Base-by-base conservation (phyloP, 1,139 yeast genomes). In the Suhomyces maxii region DNA sequence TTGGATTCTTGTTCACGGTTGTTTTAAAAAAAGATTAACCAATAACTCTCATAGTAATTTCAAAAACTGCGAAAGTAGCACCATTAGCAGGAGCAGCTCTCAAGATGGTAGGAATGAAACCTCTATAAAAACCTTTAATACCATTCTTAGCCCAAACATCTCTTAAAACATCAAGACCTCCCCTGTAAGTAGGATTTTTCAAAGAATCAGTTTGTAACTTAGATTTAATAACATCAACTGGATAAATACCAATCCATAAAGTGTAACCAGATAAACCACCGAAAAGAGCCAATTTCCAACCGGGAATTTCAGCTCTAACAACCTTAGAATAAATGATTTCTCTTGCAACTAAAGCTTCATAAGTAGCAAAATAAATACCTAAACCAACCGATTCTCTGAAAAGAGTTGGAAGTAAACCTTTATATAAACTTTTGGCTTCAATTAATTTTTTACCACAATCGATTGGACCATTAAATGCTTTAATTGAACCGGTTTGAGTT, bases 31-130 rank as follows among this genome's bases (percentile, higher is more conserved):
- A 9, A 28, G 6, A 10, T 57, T 49, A 74, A 41, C 70, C 74
- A 43, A 80, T 59, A 35, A 79, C 64, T 67, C 95, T 80, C 86
- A 89, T 86, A 6, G 96, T 86, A 45, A 87, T 66, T 68, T 91
- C 98, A 62, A 91, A 91, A 9, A 95, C 89, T 44, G 89, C 88
- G 69, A 91, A 91, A 1, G 98, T 91, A 30, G 96, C 96, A 43
- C 97, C 98, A 61, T 91, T 91, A 13, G 95, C 98, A 3, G 98
- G 98, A 2, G 96, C 96, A 44, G 98, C 97, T 68, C 98, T 84
- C 56, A 91, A 73, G 53, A 91, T 82, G 1, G 98, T 90, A 41
- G 98, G 97, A 23, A 84, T 67, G 61, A 90, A 89, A 1, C 98
- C 98, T 66, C 86, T 83, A 68, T 88, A 85, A 61, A 91, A 88